Percentiles rank a stretch among this genome's conserved stretches.
Evolutionary conservation across 306 rosid genomes (phyloP).

Genomic region (Glycine latifolia): DNA sequence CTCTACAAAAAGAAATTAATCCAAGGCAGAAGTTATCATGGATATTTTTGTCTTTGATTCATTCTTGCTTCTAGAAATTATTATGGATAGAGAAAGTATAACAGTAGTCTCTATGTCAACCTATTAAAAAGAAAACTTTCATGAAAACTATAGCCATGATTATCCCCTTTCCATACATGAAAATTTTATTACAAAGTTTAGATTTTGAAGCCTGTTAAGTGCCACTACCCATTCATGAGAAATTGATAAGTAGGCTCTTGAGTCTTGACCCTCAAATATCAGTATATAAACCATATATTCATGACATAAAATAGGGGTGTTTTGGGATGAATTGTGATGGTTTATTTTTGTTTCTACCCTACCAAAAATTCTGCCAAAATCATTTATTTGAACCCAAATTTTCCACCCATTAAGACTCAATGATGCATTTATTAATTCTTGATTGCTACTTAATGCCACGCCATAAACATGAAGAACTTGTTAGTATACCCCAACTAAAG

Average conservation of each 20-base stretch:
- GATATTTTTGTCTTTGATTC: not conserved
- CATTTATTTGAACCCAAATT: not conserved
- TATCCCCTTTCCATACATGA: not conserved
- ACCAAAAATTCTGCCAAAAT: not conserved
- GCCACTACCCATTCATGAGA: conserved; percentile 28
- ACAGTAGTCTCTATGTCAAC: conserved; percentile 15
- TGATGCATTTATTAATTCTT: not conserved
- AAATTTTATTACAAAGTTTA: conserved; percentile 17
- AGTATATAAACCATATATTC: not conserved
- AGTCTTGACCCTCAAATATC: conserved; percentile 26
- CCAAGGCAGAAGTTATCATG: not conserved
- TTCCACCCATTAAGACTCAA: not conserved
- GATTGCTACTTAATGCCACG: conserved; percentile 3
- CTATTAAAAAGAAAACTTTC: not conserved
- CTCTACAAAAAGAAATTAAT: conserved; percentile 57
- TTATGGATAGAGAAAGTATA: not conserved
- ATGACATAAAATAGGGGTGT: not conserved
- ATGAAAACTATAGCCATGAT: conserved; percentile 22
- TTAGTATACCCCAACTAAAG: not conserved
- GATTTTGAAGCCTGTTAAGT: not conserved
- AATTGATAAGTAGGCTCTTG: conserved; percentile 19
- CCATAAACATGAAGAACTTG: conserved; percentile 15
- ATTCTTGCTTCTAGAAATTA: not conserved
- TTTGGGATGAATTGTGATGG: not conserved
- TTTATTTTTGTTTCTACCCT: not conserved